phyloP scores from a whole-genome alignment of 2,329 filamentous ascomycete species.

The Xylaria multiplex region DNA sequence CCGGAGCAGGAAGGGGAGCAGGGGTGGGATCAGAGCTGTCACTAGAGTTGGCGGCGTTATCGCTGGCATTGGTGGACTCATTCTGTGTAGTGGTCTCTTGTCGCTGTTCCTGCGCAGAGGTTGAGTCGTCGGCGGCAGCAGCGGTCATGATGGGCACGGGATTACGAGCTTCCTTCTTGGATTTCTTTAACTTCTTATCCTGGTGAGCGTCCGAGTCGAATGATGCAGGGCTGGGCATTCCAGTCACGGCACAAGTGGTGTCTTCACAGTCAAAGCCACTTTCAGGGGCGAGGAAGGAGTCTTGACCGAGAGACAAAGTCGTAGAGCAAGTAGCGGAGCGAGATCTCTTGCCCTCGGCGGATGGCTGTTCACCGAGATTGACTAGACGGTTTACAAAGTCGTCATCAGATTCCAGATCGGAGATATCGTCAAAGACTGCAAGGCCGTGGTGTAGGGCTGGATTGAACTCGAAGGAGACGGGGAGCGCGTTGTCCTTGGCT shows the following conservation, averaged over 20 bases:
- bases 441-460: conserved; percentile 66
- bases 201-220: conserved; percentile 61
- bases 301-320: conserved; percentile 75
- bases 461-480: conserved; percentile 64
- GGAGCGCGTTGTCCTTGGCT: conserved; percentile 59
- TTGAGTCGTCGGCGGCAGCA: conserved; percentile 50
- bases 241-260: conserved; percentile 68
- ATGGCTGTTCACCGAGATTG: conserved; percentile 67
- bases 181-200: conserved; percentile 68
- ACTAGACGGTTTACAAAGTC: conserved; percentile 81
- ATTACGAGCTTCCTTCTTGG: conserved; percentile 57
- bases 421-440: conserved; percentile 83
- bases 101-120: conserved; percentile 50
- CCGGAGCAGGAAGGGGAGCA: conserved; percentile 63
- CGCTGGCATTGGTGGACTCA: conserved; percentile 50
- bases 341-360: conserved; percentile 74
- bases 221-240: conserved; percentile 70
- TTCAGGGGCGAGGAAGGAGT: conserved; percentile 79
- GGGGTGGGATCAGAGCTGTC: conserved; percentile 59
- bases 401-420: conserved; percentile 91
- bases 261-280: conserved; percentile 79
- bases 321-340: conserved; percentile 74
- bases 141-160: conserved; percentile 56
- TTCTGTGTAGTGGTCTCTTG: conserved; percentile 50
- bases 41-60: conserved; percentile 52